Percentiles rank a stretch among this genome's conserved stretches.
These are phyloP conservation scores for Beauveria asiatica DNA, from an alignment of 2,329 filamentous ascomycete genomes.

Conservation along the genomic window DNA sequence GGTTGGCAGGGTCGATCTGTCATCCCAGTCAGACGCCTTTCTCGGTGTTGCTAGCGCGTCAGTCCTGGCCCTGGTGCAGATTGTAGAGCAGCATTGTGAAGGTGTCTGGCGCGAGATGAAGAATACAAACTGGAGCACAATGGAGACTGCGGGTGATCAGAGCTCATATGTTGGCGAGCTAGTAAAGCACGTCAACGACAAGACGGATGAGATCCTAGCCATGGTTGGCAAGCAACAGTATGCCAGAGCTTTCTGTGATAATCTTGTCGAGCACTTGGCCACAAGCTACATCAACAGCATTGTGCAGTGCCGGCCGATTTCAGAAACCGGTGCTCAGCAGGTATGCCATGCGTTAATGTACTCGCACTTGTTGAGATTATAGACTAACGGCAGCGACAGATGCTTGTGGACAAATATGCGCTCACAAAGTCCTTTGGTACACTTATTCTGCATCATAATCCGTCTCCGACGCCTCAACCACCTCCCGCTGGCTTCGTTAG, in stretches of 20 bases:
- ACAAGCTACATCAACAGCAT: constrained; percentile 74
- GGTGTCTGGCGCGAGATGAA: constrained; percentile 93
- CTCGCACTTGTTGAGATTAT: too few species aligned
- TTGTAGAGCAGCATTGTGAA: constrained; percentile 75
- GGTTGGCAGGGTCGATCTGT: constrained; percentile 69
- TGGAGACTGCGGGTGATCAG: constrained; percentile 89
- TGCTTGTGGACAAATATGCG: constrained; percentile 92
- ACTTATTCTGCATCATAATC: constrained; percentile 56
- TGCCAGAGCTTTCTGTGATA: constrained; percentile 87
- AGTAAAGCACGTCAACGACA: constrained; percentile 61
- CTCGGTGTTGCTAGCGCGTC: constrained; percentile 88
- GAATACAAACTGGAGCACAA: constrained; percentile 88
- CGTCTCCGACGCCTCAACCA: constrained; percentile 29
- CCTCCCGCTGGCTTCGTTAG: constrained; percentile 63
- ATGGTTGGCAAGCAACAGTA: constrained; percentile 87
- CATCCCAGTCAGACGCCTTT: constrained; percentile 89
- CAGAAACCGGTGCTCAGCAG: constrained; percentile 90
- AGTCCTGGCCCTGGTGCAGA: constrained; percentile 73
- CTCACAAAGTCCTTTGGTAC: constrained; percentile 71
- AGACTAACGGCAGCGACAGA: constrained; percentile 41
- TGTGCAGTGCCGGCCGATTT: constrained; percentile 81
- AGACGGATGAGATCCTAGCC: constrained; percentile 65
- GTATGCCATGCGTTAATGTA: constrained; percentile 38
- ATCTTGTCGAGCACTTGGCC: constrained; percentile 82
- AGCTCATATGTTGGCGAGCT: constrained; percentile 86